A percentile compares a stretch with the other conserved stretches of the same genome.
phyloP scores from a whole-genome alignment of 1,284 basidiomycete genomes.

The Malassezia globosa region DNA sequence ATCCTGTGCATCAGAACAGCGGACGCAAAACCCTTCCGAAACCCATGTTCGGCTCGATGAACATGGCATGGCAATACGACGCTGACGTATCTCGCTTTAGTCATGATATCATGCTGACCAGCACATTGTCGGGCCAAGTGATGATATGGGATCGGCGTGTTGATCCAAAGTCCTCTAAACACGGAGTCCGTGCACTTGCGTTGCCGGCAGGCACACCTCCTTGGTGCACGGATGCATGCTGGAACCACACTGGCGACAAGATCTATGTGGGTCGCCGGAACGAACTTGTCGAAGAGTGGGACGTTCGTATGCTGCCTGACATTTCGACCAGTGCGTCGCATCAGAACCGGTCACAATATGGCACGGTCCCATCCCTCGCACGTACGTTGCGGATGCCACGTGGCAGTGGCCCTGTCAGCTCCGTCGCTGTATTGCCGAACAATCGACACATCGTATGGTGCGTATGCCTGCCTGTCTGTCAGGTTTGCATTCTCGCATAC shows the following conservation, averaged over 20 bases:
- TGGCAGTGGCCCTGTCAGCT: conserved; percentile 81
- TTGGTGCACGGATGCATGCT: conserved; percentile 65
- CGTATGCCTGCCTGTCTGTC: no score
- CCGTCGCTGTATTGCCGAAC: conserved; percentile 80
- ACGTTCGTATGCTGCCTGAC: conserved; percentile 52
- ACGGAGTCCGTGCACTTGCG: conserved; percentile 68
- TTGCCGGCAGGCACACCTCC: conserved; percentile 82
- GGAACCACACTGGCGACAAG: conserved; percentile 75
- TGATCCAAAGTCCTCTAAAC: conserved; percentile 49
- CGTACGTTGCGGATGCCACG: conserved; percentile 72
- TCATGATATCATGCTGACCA: conserved; percentile 73
- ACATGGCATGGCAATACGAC: conserved; percentile 32
- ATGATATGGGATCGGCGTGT: conserved; percentile 79
- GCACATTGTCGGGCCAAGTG: conserved; percentile 81
- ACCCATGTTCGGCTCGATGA: conserved; percentile 35
- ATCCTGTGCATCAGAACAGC: not conserved
- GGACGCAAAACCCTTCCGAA: conserved; percentile 23
- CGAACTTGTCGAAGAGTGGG: conserved; percentile 85
- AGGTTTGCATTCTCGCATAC: no score
- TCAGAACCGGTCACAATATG: not conserved
- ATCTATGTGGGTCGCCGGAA: conserved; percentile 85
- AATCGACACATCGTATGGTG: conserved; percentile 78
- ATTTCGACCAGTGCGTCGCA: not conserved
- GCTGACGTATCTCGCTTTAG: conserved; percentile 54
- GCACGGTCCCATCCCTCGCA: conserved; percentile 46